A percentile compares a stretch with the other conserved stretches of the same genome.
Conservation (phyloP, 352 stramenopile genomes). For the Phytophthora lateralis region DNA sequence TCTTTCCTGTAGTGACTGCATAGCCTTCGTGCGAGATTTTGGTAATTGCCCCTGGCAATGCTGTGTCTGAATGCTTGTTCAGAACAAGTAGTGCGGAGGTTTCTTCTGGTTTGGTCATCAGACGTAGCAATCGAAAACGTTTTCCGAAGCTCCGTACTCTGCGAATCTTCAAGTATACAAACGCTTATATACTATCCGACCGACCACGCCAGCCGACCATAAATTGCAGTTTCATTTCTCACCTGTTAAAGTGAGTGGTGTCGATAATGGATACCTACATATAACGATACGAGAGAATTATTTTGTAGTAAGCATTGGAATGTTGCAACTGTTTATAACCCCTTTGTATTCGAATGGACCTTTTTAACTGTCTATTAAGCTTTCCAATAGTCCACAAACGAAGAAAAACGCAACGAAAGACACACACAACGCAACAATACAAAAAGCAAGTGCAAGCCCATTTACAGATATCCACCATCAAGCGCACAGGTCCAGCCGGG, state of each 20-base stretch:
- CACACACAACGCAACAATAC: conserved; percentile 38
- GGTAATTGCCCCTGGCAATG: too few relatives aligned
- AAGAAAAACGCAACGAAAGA: conserved; percentile 19
- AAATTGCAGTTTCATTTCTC: not conserved
- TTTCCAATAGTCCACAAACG: not conserved
- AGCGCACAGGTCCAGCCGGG: conserved; percentile 6
- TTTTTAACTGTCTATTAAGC: not conserved
- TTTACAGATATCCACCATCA: conserved; percentile 14
- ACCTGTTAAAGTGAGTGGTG: not conserved
- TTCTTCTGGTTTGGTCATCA: too few relatives aligned
- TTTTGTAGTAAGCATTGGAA: not conserved
- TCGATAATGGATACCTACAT: not conserved
- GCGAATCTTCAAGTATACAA: conserved; percentile 30
- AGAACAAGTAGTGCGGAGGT: too few relatives aligned
- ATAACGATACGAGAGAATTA: not conserved
- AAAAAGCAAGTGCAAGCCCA: conserved; percentile 27
- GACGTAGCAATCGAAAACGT: too few relatives aligned
- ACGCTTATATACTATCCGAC: conserved; percentile 25
- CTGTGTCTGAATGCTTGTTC: too few relatives aligned
- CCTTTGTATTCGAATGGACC: not conserved
- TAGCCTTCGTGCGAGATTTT: too few relatives aligned
- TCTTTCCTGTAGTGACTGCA: too few relatives aligned
- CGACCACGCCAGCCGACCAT: conserved; percentile 31
- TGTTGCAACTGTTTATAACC: not conserved
- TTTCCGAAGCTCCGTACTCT: too few relatives aligned